phyloP scores from a whole-genome alignment of 208 protist species.

The Wallacemonas rigidus region DNA sequence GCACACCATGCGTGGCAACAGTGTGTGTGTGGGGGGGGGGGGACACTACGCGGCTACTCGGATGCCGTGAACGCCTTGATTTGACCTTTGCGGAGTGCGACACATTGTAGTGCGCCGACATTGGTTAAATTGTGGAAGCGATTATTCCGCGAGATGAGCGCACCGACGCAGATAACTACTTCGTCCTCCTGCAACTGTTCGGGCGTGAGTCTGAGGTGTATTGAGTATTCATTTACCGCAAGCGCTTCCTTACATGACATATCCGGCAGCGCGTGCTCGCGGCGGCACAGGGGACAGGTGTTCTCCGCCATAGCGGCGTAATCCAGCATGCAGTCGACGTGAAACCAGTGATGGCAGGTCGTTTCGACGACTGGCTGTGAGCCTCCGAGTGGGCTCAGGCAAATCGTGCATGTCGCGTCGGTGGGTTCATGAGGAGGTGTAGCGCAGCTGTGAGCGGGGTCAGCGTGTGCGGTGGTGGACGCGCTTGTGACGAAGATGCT shows the following conservation, averaged over 20 bases:
- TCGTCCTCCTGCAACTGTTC: conserved; percentile 23
- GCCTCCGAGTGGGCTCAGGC: conserved; percentile 37
- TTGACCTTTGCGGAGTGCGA: conserved; percentile 21
- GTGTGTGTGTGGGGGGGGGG: too few relatives aligned
- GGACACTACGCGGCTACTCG: not conserved
- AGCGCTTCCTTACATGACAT: conserved; percentile 26
- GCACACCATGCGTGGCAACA: too few relatives aligned
- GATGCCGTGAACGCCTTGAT: not conserved
- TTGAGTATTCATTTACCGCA: conserved; percentile 34
- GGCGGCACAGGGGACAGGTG: conserved; percentile 62
- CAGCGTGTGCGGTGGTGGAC: not conserved
- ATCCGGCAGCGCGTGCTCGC: conserved; percentile 37
- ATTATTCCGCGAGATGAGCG: conserved; percentile 36
- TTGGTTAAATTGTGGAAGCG: conserved; percentile 55
- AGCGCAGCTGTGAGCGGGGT: not conserved
- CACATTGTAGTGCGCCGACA: conserved; percentile 42
- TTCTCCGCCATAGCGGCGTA: conserved; percentile 30
- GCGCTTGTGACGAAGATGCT: not conserved
- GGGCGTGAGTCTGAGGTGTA: conserved; percentile 31
- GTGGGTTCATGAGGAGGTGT: not conserved
- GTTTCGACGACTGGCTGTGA: conserved; percentile 46
- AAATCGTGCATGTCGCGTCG: conserved; percentile 52
- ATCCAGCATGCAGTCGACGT: conserved; percentile 66
- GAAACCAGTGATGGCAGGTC: conserved; percentile 66
- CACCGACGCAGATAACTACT: conserved; percentile 47